These are phyloP conservation scores for Mortierella sp. DNA, from an alignment of 371 early-diverging fungal species.

Conservation along the genomic window DNA sequence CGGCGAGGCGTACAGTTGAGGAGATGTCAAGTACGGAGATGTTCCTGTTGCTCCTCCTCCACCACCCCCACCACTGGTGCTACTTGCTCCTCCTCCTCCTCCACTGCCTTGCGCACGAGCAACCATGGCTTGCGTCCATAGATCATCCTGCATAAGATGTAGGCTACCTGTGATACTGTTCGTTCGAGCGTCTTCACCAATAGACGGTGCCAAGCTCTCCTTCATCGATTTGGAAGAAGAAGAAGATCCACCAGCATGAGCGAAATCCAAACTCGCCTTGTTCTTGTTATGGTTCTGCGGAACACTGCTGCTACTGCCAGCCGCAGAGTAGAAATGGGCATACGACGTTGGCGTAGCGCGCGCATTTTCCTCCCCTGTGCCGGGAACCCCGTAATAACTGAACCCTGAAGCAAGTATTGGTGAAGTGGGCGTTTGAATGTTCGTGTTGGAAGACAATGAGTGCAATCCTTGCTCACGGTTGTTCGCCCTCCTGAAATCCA, in stretches of 20 bases:
- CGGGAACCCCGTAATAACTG: constrained; percentile 22
- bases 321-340: not conserved
- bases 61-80: not conserved
- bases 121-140: constrained; percentile 48
- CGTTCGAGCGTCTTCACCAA: constrained; percentile 11
- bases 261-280: constrained; percentile 22
- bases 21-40: not conserved
- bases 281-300: constrained; percentile 12
- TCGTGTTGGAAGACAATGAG: not conserved
- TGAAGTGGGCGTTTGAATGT: constrained; percentile 5
- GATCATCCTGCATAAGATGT: constrained; percentile 32
- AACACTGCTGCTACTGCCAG: not conserved
- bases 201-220: not conserved
- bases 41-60: not conserved
- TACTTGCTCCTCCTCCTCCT: not conserved
- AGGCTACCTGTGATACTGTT: constrained; percentile 26
- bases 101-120: constrained; percentile 25
- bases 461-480: not conserved
- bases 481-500: constrained; percentile 27
- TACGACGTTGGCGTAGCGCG: constrained; percentile 18
- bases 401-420: constrained; percentile 10
- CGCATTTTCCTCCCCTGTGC: constrained; percentile 6
- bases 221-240: not conserved
- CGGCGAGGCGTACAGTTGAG: constrained; percentile 2
- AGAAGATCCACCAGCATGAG: not conserved